Evolutionary conservation across 257 asterid species (phyloP).

Genomic region (Gentiana straminea): DNA sequence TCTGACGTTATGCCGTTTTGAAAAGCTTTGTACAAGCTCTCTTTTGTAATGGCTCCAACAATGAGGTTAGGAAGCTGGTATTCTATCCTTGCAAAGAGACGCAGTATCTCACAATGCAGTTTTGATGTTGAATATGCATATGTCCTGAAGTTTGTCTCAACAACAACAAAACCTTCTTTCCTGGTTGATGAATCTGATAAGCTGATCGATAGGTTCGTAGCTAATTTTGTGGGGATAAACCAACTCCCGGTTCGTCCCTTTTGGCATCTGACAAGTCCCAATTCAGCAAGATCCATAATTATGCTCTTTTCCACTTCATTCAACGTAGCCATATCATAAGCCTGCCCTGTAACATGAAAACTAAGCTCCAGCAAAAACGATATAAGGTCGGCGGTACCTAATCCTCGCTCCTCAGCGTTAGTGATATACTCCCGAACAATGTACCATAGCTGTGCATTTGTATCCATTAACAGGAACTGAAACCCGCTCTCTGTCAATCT

Average conservation of each 20-base stretch:
- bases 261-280: slow-evolving; percentile 60
- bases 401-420: slow-evolving; percentile 90
- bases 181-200: slow-evolving; percentile 83
- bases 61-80: slow-evolving; percentile 98
- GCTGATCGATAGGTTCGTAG: slow-evolving; percentile 93
- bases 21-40: slow-evolving; percentile 88
- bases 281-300: slow-evolving; percentile 77
- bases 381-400: slow-evolving; percentile 91
- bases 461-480: slow-evolving; percentile 99
- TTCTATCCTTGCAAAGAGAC: slow-evolving; percentile 88
- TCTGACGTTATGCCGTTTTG: slow-evolving; percentile 79
- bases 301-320: slow-evolving; percentile 56
- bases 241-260: slow-evolving; percentile 89
- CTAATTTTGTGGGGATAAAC: slow-evolving; percentile 94
- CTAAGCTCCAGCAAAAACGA: slow-evolving; percentile 93
- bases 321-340: slow-evolving; percentile 74
- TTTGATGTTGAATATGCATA: slow-evolving; percentile 92
- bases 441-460: slow-evolving; percentile 98
- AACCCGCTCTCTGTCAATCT: slow-evolving; percentile 92
- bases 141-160: slow-evolving; percentile 91
- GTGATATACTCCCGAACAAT: slow-evolving; percentile 92
- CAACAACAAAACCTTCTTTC: slow-evolving; percentile 93
- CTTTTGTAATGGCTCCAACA: slow-evolving; percentile 87
- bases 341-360: slow-evolving; percentile 94
- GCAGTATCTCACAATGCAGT: slow-evolving; percentile 83